phyloP scores from a whole-genome alignment of 2,329 filamentous ascomycete genomes.

The Coniochaeta hoffmannii region DNA sequence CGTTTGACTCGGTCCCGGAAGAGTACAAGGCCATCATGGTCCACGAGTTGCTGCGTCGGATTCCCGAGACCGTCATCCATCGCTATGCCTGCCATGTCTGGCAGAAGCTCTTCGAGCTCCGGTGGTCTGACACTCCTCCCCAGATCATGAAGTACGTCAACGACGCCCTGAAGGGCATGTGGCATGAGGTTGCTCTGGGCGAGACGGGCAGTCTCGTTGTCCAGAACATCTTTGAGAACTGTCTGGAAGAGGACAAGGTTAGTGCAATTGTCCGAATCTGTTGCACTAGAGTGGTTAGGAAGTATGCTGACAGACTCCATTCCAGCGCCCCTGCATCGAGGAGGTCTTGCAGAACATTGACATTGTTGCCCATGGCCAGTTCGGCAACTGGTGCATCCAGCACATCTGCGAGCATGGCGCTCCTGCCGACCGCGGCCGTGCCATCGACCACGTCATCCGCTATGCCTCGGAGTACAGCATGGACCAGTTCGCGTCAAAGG shows the following conservation, averaged over 20 bases:
- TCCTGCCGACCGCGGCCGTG: slow-evolving; percentile 83
- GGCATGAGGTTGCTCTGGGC: slow-evolving; percentile 94
- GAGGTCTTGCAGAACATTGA: slow-evolving; percentile 94
- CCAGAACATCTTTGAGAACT: slow-evolving; percentile 99
- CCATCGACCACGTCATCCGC: slow-evolving; percentile 89
- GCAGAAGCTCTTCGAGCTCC: slow-evolving; percentile 98
- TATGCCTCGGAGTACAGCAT: slow-evolving; percentile 96
- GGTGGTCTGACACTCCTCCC: slow-evolving; percentile 89
- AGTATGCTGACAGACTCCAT: slow-evolving; percentile 2
- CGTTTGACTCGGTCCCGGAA: slow-evolving; percentile 94
- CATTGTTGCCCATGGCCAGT: slow-evolving; percentile 93
- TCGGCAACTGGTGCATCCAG: slow-evolving; percentile 99
- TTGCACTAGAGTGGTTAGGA: not conserved
- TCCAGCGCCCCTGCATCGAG: slow-evolving; percentile 87
- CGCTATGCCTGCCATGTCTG: slow-evolving; percentile 98
- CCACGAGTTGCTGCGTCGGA: slow-evolving; percentile 89
- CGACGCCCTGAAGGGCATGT: slow-evolving; percentile 90
- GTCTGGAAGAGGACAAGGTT: slow-evolving; percentile 96
- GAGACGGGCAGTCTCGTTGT: slow-evolving; percentile 97
- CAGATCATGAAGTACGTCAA: slow-evolving; percentile 99
- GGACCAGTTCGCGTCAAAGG: slow-evolving; percentile 98
- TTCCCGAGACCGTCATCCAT: slow-evolving; percentile 96
- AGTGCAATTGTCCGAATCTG: slow-evolving; percentile 12
- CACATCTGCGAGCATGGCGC: slow-evolving; percentile 97
- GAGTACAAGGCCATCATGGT: slow-evolving; percentile 99